A percentile compares a stretch with the other conserved stretches of the same genome.
These are phyloP conservation scores for Syncephalastrum contaminatum DNA, from an alignment of 371 early-diverging fungal species.

Conservation along the genomic window DNA sequence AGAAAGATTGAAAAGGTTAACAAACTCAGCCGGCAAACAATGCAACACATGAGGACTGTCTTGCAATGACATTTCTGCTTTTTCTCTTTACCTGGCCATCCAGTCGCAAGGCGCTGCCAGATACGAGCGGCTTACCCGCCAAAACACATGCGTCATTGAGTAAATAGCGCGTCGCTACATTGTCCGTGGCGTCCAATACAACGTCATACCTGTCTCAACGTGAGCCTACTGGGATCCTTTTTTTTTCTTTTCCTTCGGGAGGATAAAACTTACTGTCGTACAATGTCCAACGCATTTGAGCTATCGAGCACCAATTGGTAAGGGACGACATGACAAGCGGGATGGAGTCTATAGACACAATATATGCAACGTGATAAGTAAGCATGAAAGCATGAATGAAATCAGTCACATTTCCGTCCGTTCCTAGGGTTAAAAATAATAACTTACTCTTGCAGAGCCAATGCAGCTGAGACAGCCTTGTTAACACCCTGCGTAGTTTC, in stretches of 20 bases:
- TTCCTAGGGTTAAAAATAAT: slow-evolving; percentile 3
- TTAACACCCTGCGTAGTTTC: slow-evolving; percentile 71
- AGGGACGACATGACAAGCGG: slow-evolving; percentile 51
- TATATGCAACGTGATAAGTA: not conserved
- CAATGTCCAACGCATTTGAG: slow-evolving; percentile 64
- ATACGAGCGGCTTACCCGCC: slow-evolving; percentile 84
- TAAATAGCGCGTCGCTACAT: slow-evolving; percentile 95
- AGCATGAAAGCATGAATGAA: too few relatives aligned
- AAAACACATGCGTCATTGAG: slow-evolving; percentile 94
- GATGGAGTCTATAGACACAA: slow-evolving; percentile 44
- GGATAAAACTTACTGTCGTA: slow-evolving; percentile 32
- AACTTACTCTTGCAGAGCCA: slow-evolving; percentile 57
- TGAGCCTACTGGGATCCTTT: not conserved
- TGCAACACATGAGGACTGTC: not conserved
- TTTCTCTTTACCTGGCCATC: slow-evolving; percentile 81
- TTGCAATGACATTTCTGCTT: not conserved
- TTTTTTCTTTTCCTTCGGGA: not conserved
- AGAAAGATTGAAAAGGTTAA: not conserved
- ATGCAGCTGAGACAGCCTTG: slow-evolving; percentile 84
- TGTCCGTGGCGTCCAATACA: slow-evolving; percentile 97
- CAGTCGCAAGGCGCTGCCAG: slow-evolving; percentile 91
- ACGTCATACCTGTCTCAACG: slow-evolving; percentile 73
- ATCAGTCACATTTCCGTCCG: not conserved
- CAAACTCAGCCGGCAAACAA: not conserved
- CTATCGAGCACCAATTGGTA: slow-evolving; percentile 63